Evolutionary conservation across 2,329 filamentous ascomycete genomes (phyloP), one percentile per base, ranked within the genome.

Genomic region (Ramularia collo-cygni): DNA sequence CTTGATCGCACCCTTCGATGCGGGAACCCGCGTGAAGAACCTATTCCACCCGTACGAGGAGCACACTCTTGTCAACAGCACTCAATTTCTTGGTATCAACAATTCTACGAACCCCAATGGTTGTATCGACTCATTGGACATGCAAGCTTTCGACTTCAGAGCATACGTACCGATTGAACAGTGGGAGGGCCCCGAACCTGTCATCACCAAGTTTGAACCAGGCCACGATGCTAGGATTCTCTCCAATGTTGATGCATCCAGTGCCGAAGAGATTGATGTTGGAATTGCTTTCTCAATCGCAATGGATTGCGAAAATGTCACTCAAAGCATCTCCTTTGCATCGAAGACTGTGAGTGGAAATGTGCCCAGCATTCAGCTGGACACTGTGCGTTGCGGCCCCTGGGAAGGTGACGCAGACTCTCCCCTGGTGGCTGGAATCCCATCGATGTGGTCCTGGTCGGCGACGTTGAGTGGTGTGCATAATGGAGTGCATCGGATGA

Each of bases 21-120:
- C 57, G 2, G 70, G 67, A 7, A 71, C 68, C 1, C 71, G 64
- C 1, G 75, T 81, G 46, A 75, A 72, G 51, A 79, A 79, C 47
- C 54, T 81, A 4, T 77, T 81, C 53, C 73, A 72, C 48, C 75
- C 76, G 1, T 75, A 72, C 46, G 74, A 76, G 14, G 67, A 74
- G 44, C 60, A 71, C 31, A 68, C 58, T 1, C 61, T 81, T 7
- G 62, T 64, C 37, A 53, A 57, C 24, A 38, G 43, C 19, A 43
- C 42, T 2, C 37, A 37, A 5, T 28, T 16, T 14, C 37, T 48
- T 2, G 64, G 64, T 5, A 62, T 73, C 29, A 65, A 66, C 38
- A 63, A 63, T 2, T 69, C 68, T 2, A 61, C 53, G 0, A 56
- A 66, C 3, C 61, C 53, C 34, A 76, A 74, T 44, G 78, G 77